Conservation (phyloP, 345 rosid species). For the Corchorus capsularis region DNA sequence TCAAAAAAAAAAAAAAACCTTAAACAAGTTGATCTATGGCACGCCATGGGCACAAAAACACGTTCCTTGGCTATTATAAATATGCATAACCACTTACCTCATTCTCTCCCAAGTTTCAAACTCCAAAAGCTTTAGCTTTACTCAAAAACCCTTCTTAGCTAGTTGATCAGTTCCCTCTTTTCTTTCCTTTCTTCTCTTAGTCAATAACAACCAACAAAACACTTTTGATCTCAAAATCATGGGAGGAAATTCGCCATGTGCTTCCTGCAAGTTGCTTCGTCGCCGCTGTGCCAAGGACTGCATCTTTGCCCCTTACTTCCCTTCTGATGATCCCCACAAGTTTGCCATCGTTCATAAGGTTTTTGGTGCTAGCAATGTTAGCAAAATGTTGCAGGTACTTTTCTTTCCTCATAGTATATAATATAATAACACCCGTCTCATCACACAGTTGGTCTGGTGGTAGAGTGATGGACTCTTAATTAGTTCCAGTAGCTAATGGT, state of each 20-base stretch:
- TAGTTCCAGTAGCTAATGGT: no score
- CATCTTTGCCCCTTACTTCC: constrained; percentile 69
- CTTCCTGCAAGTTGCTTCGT: constrained; percentile 66
- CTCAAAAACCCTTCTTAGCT: neutral
- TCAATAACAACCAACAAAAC: neutral
- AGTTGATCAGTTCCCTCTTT: neutral
- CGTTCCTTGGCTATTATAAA: constrained; percentile 14
- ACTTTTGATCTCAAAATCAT: constrained; percentile 14
- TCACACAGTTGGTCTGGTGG: no score
- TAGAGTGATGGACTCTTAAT: no score
- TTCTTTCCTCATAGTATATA: no score
- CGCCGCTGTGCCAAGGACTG: constrained; percentile 72
- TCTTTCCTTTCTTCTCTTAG: neutral
- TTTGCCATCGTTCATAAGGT: constrained; percentile 72
- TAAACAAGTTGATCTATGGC: neutral
- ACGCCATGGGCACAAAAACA: neutral
- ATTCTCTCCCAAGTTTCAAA: neutral
- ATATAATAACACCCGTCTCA: no score
- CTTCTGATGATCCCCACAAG: constrained; percentile 62
- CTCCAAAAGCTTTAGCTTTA: neutral
- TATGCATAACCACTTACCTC: constrained; percentile 1
- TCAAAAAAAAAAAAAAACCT: no score
- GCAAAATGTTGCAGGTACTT: constrained; percentile 70
- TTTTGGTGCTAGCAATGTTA: constrained; percentile 71
- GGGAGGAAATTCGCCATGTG: constrained; percentile 62